Evolutionary conservation across 192 early-diverging fungal species (phyloP).

Genomic region (Geranomyces michiganensis): DNA sequence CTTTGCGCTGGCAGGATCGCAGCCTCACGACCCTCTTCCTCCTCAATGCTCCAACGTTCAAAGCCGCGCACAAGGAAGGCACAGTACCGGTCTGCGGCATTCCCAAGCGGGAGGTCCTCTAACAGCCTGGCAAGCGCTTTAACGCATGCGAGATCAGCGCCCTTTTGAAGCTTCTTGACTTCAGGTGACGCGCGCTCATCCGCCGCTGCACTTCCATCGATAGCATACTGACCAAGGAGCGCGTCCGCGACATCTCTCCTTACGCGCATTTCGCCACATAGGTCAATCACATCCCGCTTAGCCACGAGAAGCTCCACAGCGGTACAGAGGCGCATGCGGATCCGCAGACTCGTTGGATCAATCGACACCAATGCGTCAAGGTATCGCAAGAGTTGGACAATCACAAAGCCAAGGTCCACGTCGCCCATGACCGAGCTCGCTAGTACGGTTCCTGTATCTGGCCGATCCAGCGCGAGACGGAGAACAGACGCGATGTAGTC

Average conservation of each 20-base stretch:
- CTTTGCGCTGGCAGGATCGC: background rate
- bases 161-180: conserved; percentile 63
- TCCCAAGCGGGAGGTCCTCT: conserved; percentile 68
- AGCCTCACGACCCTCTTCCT: conserved; percentile 5
- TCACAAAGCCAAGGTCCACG: conserved; percentile 72
- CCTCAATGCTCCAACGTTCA: conserved; percentile 34
- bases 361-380: conserved; percentile 61
- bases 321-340: conserved; percentile 78
- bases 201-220: background rate
- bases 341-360: conserved; percentile 54
- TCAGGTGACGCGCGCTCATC: conserved; percentile 22
- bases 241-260: conserved; percentile 73
- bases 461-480: conserved; percentile 24
- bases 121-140: conserved; percentile 74
- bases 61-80: conserved; percentile 77
- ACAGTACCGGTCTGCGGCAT: conserved; percentile 74
- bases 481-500: conserved; percentile 29
- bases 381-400: conserved; percentile 71
- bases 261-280: conserved; percentile 74
- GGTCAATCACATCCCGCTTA: conserved; percentile 73
- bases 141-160: conserved; percentile 77
- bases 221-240: conserved; percentile 53
- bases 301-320: conserved; percentile 71
- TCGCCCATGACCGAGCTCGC: conserved; percentile 1
- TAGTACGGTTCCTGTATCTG: conserved; percentile 9